phyloP scores from a whole-genome alignment of 2,329 filamentous ascomycete genomes.

The Aspergillus texensis region DNA sequence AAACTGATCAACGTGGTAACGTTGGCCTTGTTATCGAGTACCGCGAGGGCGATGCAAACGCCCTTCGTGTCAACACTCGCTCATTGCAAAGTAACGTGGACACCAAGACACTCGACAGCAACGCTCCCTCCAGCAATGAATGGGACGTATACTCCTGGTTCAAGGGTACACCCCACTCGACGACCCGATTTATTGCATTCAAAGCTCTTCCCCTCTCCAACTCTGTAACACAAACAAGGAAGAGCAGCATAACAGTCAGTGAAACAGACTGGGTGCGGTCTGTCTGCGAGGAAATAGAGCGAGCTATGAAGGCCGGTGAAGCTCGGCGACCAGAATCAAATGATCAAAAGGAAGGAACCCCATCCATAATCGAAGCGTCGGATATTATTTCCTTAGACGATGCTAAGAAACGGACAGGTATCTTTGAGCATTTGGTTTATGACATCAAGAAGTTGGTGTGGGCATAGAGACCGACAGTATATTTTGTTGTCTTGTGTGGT shows the following conservation, averaged over 20 bases:
- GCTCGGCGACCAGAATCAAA: slow-evolving; percentile 37
- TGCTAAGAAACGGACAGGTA: slow-evolving; percentile 81
- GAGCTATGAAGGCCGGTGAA: slow-evolving; percentile 59
- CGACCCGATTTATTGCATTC: slow-evolving; percentile 45
- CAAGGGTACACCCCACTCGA: slow-evolving; percentile 30
- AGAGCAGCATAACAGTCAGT: slow-evolving; percentile 28
- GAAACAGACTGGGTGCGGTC: slow-evolving; percentile 60
- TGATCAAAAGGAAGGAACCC: slow-evolving; percentile 6
- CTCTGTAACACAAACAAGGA: slow-evolving; percentile 25
- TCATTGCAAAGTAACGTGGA: slow-evolving; percentile 67
- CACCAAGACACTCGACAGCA: slow-evolving; percentile 32
- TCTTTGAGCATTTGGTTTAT: slow-evolving; percentile 85
- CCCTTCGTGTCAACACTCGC: slow-evolving; percentile 81
- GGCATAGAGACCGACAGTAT: slow-evolving; percentile 49
- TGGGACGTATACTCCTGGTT: slow-evolving; percentile 49
- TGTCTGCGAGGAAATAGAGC: slow-evolving; percentile 77
- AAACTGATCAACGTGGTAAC: slow-evolving; percentile 77
- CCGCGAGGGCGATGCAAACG: slow-evolving; percentile 68
- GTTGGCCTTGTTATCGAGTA: slow-evolving; percentile 83
- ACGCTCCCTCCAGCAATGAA: slow-evolving; percentile 33
- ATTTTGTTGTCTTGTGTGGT: neutral
- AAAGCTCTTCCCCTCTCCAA: slow-evolving; percentile 46
- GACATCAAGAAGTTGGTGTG: slow-evolving; percentile 93
- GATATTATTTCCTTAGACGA: slow-evolving; percentile 84
- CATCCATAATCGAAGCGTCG: slow-evolving; percentile 53